These are phyloP conservation scores for Staphylotrichum tortipilum DNA, from an alignment of 495 filamentous ascomycete species.

Conservation along the genomic window DNA sequence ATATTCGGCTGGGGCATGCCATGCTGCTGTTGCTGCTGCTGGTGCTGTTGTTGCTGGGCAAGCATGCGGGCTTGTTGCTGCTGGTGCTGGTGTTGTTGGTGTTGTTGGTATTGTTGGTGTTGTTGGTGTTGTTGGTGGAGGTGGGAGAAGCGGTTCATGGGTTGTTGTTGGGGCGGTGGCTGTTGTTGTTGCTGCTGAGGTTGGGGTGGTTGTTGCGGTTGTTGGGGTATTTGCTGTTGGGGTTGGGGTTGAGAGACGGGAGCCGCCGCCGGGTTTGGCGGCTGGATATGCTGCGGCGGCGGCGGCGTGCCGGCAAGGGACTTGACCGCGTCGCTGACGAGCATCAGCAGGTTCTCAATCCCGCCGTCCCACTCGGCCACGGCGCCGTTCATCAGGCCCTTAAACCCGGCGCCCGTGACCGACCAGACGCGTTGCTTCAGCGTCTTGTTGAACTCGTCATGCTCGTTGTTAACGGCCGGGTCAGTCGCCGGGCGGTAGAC, in stretches of 20 bases:
- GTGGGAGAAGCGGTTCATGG: background rate
- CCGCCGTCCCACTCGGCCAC: slow-evolving; percentile 24
- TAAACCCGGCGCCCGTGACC: slow-evolving; percentile 22
- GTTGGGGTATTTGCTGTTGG: slow-evolving; percentile 5
- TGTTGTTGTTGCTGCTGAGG: slow-evolving; percentile 1
- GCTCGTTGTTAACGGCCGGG: slow-evolving; percentile 7
- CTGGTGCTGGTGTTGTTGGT: background rate
- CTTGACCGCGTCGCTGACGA: slow-evolving; percentile 24
- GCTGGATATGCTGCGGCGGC: slow-evolving; percentile 11
- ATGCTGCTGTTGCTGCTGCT: slow-evolving; percentile 3
- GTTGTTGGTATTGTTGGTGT: background rate
- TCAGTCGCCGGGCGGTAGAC: slow-evolving; percentile 21
- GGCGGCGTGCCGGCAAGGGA: slow-evolving; percentile 18
- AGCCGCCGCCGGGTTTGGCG: too few relatives aligned
- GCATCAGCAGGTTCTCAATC: slow-evolving; percentile 22
- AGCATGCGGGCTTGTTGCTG: background rate
- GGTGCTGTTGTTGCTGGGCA: slow-evolving; percentile 1
- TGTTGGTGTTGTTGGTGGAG: background rate
- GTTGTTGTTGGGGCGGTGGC: background rate
- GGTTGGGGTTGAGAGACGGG: background rate
- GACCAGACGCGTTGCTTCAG: slow-evolving; percentile 31
- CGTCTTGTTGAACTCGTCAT: slow-evolving; percentile 35
- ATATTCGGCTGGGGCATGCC: background rate
- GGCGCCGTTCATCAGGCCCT: slow-evolving; percentile 26
- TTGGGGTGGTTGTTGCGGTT: background rate